Percentiles rank a stretch among this genome's conserved stretches.
phyloP scores from a whole-genome alignment of 345 rosid genomes.

The Pelargonium nanum region DNA sequence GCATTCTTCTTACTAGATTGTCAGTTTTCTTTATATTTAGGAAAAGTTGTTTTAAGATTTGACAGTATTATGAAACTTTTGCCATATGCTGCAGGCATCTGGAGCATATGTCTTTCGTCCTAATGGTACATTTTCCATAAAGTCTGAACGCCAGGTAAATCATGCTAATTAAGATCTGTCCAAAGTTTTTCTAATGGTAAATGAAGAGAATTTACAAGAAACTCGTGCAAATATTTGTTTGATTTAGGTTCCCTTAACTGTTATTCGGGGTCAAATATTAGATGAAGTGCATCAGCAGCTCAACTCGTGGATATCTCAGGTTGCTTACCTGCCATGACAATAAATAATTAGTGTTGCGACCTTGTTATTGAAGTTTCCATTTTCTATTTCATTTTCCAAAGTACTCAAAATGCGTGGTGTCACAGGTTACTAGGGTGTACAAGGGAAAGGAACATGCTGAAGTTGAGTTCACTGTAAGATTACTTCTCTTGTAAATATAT shows the following conservation, averaged over 20 bases:
- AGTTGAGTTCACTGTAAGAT: conserved; percentile 78
- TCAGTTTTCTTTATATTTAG: conserved; percentile 5
- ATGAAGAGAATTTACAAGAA: conserved; percentile 28
- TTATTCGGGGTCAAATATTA: conserved; percentile 64
- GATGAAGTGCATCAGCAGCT: conserved; percentile 77
- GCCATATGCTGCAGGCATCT: conserved; percentile 52
- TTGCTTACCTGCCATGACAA: conserved; percentile 13
- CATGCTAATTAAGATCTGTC: conserved; percentile 7
- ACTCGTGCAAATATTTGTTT: conserved; percentile 14
- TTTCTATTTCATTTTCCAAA: too few relatives aligned
- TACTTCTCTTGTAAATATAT: conserved; percentile 13
- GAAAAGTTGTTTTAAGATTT: not conserved
- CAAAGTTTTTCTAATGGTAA: conserved; percentile 1
- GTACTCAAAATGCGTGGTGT: not conserved
- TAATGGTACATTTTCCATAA: conserved; percentile 39
- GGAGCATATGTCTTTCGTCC: conserved; percentile 97
- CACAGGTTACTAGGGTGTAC: conserved; percentile 73
- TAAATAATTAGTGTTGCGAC: not conserved
- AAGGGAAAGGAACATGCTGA: conserved; percentile 81
- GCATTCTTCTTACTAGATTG: not conserved
- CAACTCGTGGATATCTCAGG: conserved; percentile 88
- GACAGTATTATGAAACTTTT: not conserved
- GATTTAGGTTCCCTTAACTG: conserved; percentile 43
- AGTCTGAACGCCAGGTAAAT: conserved; percentile 44
- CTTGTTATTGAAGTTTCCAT: not conserved